A percentile compares a stretch with the other conserved stretches of the same genome.
Conservation (phyloP, 306 rosid genomes). For the Cucumis hystrix region DNA sequence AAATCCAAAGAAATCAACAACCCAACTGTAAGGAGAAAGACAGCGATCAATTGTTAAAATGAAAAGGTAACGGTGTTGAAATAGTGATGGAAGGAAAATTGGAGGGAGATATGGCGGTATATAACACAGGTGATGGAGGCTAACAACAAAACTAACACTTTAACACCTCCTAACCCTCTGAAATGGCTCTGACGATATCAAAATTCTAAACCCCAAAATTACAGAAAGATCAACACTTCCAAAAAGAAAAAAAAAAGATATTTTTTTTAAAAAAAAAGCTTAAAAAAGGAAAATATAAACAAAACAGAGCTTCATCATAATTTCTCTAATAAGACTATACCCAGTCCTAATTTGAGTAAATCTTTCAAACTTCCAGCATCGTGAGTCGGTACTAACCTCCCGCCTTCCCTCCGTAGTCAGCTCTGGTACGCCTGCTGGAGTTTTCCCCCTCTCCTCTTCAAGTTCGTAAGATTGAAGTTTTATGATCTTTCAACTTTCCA, state of each 20-base stretch:
- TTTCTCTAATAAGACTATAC: too few relatives aligned
- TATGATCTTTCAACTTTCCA: too few relatives aligned
- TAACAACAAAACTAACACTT: slow-evolving; percentile 26
- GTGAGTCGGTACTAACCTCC: too few relatives aligned
- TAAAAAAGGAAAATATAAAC: background rate
- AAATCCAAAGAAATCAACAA: slow-evolving; percentile 16
- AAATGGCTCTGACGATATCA: slow-evolving; percentile 30
- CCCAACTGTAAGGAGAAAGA: background rate
- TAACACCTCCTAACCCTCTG: slow-evolving; percentile 67
- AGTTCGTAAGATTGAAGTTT: too few relatives aligned
- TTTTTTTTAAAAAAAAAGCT: background rate
- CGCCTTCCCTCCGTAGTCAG: too few relatives aligned
- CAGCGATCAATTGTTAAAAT: background rate
- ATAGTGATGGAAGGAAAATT: slow-evolving; percentile 1
- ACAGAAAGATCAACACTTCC: background rate
- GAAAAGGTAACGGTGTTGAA: background rate
- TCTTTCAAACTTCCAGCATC: too few relatives aligned
- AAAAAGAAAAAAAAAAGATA: background rate
- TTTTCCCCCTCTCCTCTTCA: too few relatives aligned
- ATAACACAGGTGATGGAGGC: slow-evolving; percentile 36
- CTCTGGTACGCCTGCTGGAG: too few relatives aligned
- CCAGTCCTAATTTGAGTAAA: too few relatives aligned
- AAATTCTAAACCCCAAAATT: slow-evolving; percentile 17
- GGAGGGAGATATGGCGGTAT: slow-evolving; percentile 35
- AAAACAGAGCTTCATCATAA: slow-evolving; percentile 17